Percentiles rank a stretch among this genome's conserved stretches.
phyloP scores from a whole-genome alignment of 2,329 filamentous ascomycete species.

The Coccinonectria pachysandricola region DNA sequence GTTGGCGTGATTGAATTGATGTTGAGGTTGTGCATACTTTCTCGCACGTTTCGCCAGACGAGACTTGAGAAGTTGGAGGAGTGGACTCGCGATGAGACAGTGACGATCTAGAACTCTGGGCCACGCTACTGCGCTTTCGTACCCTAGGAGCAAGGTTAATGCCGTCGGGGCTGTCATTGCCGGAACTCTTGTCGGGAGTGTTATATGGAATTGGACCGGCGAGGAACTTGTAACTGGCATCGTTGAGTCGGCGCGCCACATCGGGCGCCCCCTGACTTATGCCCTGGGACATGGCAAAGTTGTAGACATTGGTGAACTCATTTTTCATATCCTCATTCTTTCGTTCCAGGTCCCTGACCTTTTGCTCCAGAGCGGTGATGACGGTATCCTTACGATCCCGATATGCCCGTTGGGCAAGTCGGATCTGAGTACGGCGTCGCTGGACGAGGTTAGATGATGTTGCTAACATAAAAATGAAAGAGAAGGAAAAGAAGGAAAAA shows the following conservation, averaged over 20 bases:
- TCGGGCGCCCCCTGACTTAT: constrained; percentile 46
- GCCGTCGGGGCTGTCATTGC: too few species aligned
- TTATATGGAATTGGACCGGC: constrained; percentile 42
- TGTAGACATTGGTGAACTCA: constrained; percentile 57
- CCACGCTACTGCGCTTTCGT: too few species aligned
- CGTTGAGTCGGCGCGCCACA: constrained; percentile 46
- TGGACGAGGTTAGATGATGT: constrained; percentile 24
- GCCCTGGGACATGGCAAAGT: constrained; percentile 48
- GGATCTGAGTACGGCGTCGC: constrained; percentile 79
- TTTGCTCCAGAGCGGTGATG: constrained; percentile 61
- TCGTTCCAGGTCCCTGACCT: constrained; percentile 58
- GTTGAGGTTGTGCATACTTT: too few species aligned
- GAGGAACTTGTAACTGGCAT: constrained; percentile 48
- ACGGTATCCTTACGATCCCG: constrained; percentile 75
- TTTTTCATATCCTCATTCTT: constrained; percentile 66
- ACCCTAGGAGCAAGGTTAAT: too few species aligned
- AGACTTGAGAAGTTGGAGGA: too few species aligned
- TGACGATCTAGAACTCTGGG: too few species aligned
- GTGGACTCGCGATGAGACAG: too few species aligned
- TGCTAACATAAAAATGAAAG: neutral
- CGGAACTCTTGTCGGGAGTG: too few species aligned
- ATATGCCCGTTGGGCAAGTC: constrained; percentile 77
- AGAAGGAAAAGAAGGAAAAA: neutral
- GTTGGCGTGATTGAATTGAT: too few species aligned
- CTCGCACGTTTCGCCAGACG: too few species aligned